These are phyloP conservation scores for Fraxinus sp. DNA, from an alignment of 305 asterid species.

Conservation along the genomic window DNA sequence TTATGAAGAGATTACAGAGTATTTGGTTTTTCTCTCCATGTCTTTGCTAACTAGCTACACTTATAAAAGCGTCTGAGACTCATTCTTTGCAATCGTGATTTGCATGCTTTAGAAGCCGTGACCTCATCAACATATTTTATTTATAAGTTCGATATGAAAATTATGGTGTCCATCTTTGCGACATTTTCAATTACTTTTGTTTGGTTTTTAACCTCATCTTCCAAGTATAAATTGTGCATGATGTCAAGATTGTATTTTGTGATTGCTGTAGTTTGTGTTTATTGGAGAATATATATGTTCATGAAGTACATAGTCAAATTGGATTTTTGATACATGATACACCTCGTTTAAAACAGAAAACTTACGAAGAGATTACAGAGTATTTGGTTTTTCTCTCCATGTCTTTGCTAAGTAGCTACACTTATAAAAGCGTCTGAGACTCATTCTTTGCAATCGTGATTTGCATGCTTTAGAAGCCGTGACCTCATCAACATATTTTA, in stretches of 20 bases:
- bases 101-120: background rate
- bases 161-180: background rate
- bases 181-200: background rate
- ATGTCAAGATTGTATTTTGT: background rate
- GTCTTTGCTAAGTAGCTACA: no score
- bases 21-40: slow-evolving; percentile 35
- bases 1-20: slow-evolving; percentile 68
- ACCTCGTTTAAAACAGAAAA: no score
- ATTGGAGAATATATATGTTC: background rate
- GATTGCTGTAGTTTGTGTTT: background rate
- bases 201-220: background rate
- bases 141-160: background rate
- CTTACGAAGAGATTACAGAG: no score
- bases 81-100: background rate
- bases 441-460: no score
- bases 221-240: background rate
- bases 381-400: no score
- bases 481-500: no score
- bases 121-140: background rate
- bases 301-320: background rate
- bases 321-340: background rate
- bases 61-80: slow-evolving; percentile 13
- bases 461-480: no score
- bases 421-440: no score
- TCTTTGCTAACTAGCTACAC: slow-evolving; percentile 3